Evolutionary conservation across 352 stramenopile genomes (phyloP), one percentile per base, ranked within the genome.

Genomic region (Peronospora farinosa): DNA sequence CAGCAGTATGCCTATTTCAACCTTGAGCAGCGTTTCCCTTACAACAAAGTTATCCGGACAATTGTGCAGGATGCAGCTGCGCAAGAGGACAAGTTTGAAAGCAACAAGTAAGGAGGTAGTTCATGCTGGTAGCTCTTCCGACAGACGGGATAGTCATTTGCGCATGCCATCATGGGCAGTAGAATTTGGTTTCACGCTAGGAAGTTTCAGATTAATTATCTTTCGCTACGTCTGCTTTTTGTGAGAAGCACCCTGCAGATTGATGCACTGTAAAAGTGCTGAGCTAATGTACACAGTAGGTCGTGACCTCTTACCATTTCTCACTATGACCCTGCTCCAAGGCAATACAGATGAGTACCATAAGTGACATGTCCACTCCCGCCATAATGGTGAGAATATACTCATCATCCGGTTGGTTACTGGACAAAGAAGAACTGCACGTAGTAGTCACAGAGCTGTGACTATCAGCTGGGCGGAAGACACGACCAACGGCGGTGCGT

Each of bases 281-380:
- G 17, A 42, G 58, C 12, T 52, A 52, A 47, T 31, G 23, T 55
- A 55, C 19, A n/a, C 9, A 6, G 16, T 19, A 10, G 30, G 31
- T 21, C 23, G 23, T 44, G 44, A 35, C 31, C 44, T 17, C n/a
- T 54, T 50, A 70, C 49, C 42, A 62, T 30, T 63, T 54, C 11
- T 71, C 61, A 30, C 13, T 51, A 8, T 67, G 33, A 16, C 62
- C 58, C 37, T 66, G 62, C 25, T 77, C 64, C 12, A 74, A 46
- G n/a, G 67, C 60, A 33, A 74, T 63, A 38, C 67, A 72, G 36
- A 77, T 60, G 12, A 77, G 57, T 36, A 77, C 51, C 33, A 74
- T 67, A 16, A 77, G 54, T n/a, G 60, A 42, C 60, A 72, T 72
- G 28, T 77, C 67, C 2, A 74, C 48, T 12, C 63, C 64, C 9